phyloP scores from a whole-genome alignment of 495 filamentous ascomycete species.

The Hyaloscypha finlandica region DNA sequence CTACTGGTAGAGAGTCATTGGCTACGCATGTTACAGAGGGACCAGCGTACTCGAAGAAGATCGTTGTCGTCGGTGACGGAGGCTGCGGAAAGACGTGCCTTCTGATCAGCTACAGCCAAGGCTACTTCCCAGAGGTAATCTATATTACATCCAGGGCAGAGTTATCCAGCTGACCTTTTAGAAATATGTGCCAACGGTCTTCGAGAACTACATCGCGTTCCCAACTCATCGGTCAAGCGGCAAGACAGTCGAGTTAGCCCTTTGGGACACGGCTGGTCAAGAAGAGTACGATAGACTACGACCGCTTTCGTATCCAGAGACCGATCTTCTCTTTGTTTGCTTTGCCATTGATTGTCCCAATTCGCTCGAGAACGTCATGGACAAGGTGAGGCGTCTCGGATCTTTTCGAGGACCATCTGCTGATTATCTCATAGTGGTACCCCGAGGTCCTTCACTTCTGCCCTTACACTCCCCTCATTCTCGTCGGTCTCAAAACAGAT shows the following conservation, averaged over 20 bases:
- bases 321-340: constrained; percentile 96
- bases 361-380: constrained; percentile 96
- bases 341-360: constrained; percentile 99
- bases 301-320: constrained; percentile 96
- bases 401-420: background rate
- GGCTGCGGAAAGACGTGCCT: constrained; percentile 99
- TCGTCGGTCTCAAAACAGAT: constrained; percentile 95
- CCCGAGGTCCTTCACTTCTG: constrained; percentile 99
- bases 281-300: constrained; percentile 97
- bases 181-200: constrained; percentile 99
- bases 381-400: constrained; percentile 69
- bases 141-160: constrained; percentile 24
- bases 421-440: constrained; percentile 72
- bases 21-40: constrained; percentile 84
- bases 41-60: constrained; percentile 95
- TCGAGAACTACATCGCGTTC: constrained; percentile 99
- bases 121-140: constrained; percentile 94
- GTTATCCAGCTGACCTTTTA: constrained; percentile 38
- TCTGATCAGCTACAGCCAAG: constrained; percentile 96
- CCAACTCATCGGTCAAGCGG: constrained; percentile 82
- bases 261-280: constrained; percentile 98
- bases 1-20: constrained; percentile 69
- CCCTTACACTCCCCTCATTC: constrained; percentile 92
- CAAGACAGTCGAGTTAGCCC: constrained; percentile 91
- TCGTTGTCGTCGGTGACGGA: constrained; percentile 96